Conservation (phyloP, 2,329 filamentous ascomycete genomes). For the Hypoxylon sp. region DNA sequence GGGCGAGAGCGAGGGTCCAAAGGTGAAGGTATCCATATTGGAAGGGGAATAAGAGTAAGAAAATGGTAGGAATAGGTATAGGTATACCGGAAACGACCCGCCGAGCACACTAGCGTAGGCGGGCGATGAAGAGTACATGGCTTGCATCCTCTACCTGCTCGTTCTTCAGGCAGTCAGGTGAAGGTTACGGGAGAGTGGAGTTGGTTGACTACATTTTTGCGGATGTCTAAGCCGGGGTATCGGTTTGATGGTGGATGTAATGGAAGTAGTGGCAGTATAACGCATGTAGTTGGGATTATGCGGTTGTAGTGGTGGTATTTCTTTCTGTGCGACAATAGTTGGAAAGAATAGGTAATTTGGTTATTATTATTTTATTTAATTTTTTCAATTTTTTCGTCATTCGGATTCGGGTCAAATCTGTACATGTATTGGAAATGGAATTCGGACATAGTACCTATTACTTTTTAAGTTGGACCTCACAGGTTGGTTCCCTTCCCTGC, state of each 20-base stretch:
- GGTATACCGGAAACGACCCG: conserved; percentile 38
- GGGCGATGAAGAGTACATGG: conserved; percentile 37
- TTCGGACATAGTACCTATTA: conserved; percentile 10
- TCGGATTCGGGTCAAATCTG: conserved; percentile 38
- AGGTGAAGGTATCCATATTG: conserved; percentile 37
- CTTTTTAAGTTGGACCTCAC: conserved; percentile 7
- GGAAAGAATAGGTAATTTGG: conserved; percentile 17
- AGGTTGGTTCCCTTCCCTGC: conserved; percentile 31
- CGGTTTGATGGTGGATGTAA: conserved; percentile 29
- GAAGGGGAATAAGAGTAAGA: conserved; percentile 29
- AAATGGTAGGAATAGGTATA: conserved; percentile 37
- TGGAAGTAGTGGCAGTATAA: conserved; percentile 18
- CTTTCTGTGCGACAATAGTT: conserved; percentile 29
- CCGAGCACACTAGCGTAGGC: conserved; percentile 40
- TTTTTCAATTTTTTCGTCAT: conserved; percentile 13
- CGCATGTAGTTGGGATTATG: conserved; percentile 23
- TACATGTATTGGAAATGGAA: conserved; percentile 30
- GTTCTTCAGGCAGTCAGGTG: conserved; percentile 53
- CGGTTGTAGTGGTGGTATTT: conserved; percentile 17
- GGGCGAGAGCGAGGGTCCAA: conserved; percentile 28
- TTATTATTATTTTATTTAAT: conserved; percentile 27
- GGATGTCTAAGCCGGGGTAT: conserved; percentile 39
- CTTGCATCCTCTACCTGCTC: conserved; percentile 42
- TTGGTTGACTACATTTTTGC: conserved; percentile 35
- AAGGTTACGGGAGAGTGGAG: conserved; percentile 45